phyloP scores from a whole-genome alignment of 345 rosid genomes.

The Passiflora organensis region DNA sequence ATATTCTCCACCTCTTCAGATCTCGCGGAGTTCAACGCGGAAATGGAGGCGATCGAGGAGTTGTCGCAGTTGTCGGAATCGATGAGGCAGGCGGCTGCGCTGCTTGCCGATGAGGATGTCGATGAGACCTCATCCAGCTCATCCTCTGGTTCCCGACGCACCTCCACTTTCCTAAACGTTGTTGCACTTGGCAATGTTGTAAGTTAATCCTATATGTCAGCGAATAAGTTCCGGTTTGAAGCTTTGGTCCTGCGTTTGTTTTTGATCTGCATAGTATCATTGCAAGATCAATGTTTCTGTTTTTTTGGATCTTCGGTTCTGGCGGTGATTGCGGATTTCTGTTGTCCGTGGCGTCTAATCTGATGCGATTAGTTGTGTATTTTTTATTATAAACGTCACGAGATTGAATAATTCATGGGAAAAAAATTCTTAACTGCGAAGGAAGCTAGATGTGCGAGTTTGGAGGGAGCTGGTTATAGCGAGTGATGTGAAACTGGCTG shows the following conservation, averaged over 20 bases:
- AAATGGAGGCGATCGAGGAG: conserved; percentile 97
- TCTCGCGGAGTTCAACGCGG: no score
- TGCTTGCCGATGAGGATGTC: conserved; percentile 88
- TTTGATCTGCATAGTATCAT: background rate
- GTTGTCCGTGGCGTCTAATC: conserved; percentile 7
- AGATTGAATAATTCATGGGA: no score
- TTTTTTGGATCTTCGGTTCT: background rate
- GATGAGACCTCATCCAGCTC: conserved; percentile 48
- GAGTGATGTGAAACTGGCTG: no score
- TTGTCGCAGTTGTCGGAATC: conserved; percentile 79
- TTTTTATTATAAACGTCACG: no score
- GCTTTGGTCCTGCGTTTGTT: background rate
- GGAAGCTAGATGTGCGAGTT: no score
- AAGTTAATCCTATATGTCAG: no score
- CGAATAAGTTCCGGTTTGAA: background rate
- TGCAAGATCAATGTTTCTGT: background rate
- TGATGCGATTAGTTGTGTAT: background rate
- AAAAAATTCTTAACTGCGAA: no score
- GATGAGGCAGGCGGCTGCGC: conserved; percentile 77
- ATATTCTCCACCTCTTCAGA: no score
- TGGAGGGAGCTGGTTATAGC: no score
- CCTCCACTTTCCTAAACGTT: conserved; percentile 75
- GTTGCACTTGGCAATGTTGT: conserved; percentile 89
- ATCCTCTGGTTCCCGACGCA: conserved; percentile 54
- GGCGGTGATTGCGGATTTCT: background rate